A percentile compares a stretch with the other conserved stretches of the same genome.
Evolutionary conservation across 2,329 filamentous ascomycete genomes (phyloP).

Genomic region (Capronia coronata): DNA sequence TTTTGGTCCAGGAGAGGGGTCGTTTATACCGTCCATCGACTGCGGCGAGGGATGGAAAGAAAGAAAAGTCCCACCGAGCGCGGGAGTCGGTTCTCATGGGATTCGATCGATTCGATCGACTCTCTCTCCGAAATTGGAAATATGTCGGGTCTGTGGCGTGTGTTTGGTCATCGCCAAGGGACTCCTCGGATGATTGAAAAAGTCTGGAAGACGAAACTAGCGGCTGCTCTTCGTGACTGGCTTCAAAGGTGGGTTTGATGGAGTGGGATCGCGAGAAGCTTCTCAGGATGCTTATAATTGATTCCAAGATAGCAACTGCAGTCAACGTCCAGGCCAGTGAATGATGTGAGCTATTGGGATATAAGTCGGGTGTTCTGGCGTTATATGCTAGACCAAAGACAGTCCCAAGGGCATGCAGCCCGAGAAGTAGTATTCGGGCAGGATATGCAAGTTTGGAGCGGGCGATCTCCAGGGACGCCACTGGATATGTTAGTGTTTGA

Average conservation of each 20-base stretch:
- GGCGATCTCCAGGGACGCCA: no score
- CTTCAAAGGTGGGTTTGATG: background rate
- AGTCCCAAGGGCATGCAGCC: slow-evolving; percentile 5
- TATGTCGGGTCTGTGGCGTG: no score
- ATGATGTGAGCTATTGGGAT: slow-evolving; percentile 8
- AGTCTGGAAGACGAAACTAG: slow-evolving; percentile 1
- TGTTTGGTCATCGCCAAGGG: background rate
- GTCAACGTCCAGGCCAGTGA: slow-evolving; percentile 5
- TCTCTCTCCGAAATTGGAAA: no score
- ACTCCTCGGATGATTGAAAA: no score
- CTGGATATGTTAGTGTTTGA: no score
- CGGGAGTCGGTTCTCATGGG: no score
- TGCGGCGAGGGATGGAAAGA: no score
- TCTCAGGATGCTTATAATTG: background rate
- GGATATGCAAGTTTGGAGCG: no score
- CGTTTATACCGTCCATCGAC: no score
- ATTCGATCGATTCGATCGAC: no score
- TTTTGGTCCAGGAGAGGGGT: no score
- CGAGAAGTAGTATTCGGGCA: slow-evolving; percentile 4
- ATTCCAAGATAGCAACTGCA: slow-evolving; percentile 3
- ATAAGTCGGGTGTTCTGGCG: slow-evolving; percentile 9
- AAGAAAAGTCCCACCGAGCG: no score
- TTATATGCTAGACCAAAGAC: slow-evolving; percentile 12
- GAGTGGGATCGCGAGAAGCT: background rate
- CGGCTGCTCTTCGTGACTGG: slow-evolving; percentile 5